A percentile compares a stretch with the other conserved stretches of the same genome.
Conservation (phyloP, 106 monocot genomes). For the Platanthera zijinensis region DNA sequence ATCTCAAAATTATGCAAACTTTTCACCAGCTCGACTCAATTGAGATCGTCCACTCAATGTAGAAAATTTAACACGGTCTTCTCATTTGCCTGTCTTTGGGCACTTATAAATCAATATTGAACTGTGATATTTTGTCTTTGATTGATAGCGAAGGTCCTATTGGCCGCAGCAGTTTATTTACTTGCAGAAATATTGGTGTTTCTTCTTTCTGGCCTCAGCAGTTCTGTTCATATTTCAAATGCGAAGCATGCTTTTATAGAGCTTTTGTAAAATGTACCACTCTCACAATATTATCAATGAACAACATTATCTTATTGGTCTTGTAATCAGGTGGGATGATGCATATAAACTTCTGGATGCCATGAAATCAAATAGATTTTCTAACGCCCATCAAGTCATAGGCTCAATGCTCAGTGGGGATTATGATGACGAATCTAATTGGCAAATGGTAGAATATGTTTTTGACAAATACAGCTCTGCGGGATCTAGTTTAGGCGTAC, state of each 20-base stretch:
- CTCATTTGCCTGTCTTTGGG: neutral
- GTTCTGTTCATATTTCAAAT: neutral
- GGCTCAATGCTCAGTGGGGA: conserved; percentile 83
- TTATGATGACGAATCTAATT: conserved; percentile 89
- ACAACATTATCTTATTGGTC: neutral
- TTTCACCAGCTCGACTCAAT: too few species aligned
- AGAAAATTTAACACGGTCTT: neutral
- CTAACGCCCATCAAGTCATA: conserved; percentile 78
- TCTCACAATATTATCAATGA: neutral
- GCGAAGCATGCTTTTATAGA: neutral
- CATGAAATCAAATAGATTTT: conserved; percentile 71
- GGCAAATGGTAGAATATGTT: conserved; percentile 99
- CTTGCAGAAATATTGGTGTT: neutral
- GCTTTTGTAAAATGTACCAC: neutral
- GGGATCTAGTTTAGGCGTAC: conserved; percentile 71
- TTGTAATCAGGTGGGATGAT: conserved; percentile 66
- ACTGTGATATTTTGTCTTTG: neutral
- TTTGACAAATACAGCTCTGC: conserved; percentile 72
- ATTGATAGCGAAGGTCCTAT: neutral
- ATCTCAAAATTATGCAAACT: too few species aligned
- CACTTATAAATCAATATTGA: neutral
- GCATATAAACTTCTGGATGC: conserved; percentile 59
- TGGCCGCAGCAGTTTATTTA: neutral
- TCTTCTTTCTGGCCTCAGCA: neutral
- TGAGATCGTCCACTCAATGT: too few species aligned